A percentile compares a stretch with the other conserved stretches of the same genome.
Evolutionary conservation across 78 protist species (phyloP).

Genomic region (Dictyostelium brefeldianum): DNA sequence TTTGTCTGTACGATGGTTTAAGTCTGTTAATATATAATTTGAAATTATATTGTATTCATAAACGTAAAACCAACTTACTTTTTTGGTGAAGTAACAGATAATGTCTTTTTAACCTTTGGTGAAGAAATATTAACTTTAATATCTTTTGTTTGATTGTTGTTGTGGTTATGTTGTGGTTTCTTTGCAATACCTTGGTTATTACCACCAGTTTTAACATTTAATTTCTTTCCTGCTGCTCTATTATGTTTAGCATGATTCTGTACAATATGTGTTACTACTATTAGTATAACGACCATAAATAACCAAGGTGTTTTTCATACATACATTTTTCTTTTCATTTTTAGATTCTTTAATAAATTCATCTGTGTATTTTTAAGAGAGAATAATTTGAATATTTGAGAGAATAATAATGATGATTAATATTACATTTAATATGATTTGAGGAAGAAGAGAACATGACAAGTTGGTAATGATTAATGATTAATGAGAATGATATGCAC

Average conservation of each 20-base stretch:
- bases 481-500: background rate
- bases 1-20: background rate
- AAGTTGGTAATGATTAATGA: background rate
- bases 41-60: background rate
- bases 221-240: background rate
- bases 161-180: background rate
- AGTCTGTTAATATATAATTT: background rate
- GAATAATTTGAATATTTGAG: background rate
- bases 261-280: background rate
- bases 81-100: background rate
- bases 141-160: background rate
- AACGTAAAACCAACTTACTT: too few relatives aligned
- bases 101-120: constrained; percentile 25
- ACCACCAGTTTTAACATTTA: background rate
- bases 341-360: constrained; percentile 28
- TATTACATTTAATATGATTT: background rate
- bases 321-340: constrained; percentile 10
- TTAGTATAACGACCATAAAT: background rate
- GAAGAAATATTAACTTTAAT: background rate
- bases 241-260: background rate
- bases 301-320: background rate
- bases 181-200: background rate
- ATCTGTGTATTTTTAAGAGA: background rate
- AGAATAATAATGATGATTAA: background rate
- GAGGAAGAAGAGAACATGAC: background rate